Percentiles rank a stretch among this genome's conserved stretches.
Conservation (phyloP, 1,284 basidiomycete species). For the Microbotryomycetes sp. region DNA sequence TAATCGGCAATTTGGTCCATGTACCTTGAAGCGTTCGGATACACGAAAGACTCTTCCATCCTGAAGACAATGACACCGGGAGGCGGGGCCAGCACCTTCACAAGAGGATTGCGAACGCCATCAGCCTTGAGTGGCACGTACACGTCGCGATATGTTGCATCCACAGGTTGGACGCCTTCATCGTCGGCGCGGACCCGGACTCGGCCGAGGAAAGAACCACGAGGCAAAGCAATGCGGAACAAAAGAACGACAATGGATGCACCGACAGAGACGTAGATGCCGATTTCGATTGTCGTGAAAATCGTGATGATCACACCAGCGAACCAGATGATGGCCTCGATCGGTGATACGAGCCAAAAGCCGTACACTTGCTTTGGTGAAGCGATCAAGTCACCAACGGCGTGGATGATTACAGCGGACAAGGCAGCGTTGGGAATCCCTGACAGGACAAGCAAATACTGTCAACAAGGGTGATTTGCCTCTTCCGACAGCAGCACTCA, state of each 20-base stretch:
- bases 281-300: slow-evolving; percentile 57
- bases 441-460: slow-evolving; percentile 77
- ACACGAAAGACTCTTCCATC: slow-evolving; percentile 87
- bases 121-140: slow-evolving; percentile 65
- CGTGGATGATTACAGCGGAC: slow-evolving; percentile 74
- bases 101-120: slow-evolving; percentile 59
- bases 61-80: slow-evolving; percentile 89
- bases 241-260: slow-evolving; percentile 79
- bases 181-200: slow-evolving; percentile 50
- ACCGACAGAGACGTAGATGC: slow-evolving; percentile 78
- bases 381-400: slow-evolving; percentile 81
- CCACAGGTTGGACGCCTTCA: slow-evolving; percentile 46
- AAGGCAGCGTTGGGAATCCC: slow-evolving; percentile 70
- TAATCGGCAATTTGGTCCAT: slow-evolving; percentile 73
- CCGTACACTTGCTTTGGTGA: slow-evolving; percentile 78
- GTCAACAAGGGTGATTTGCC: slow-evolving; percentile 46
- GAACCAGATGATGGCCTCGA: slow-evolving; percentile 86
- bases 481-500: neutral
- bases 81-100: slow-evolving; percentile 69
- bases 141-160: slow-evolving; percentile 53
- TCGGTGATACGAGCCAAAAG: slow-evolving; percentile 89
- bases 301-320: slow-evolving; percentile 78
- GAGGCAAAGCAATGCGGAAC: slow-evolving; percentile 82
- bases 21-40: slow-evolving; percentile 79
- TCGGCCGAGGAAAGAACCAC: slow-evolving; percentile 85